Evolutionary conservation across 163 green algal species (phyloP), one percentile per base, ranked within the genome.

Genomic region (Chlamydomonas reinhardtii): DNA sequence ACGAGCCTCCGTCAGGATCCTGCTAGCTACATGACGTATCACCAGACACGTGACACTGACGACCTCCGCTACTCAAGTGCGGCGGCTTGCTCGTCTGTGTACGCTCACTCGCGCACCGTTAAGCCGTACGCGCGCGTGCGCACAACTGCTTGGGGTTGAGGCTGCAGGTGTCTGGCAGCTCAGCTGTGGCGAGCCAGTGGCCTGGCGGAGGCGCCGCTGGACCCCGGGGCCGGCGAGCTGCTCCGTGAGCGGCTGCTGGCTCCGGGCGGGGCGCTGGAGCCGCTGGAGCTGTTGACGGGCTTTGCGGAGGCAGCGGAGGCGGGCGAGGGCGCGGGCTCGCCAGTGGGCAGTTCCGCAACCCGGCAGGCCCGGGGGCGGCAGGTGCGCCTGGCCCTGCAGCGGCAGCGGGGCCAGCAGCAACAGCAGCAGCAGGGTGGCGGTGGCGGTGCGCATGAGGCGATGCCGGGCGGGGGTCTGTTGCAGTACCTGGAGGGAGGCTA

Each of bases 121-220:
- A n/a, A n/a, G n/a, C n/a, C n/a, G n/a, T n/a, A n/a, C n/a, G n/a
- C n/a, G n/a, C n/a, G 5, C 39, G 39, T 48, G 39, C 39, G 8
- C 39, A 48, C 5, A 14, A 48, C 39, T n/a, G 39, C 39, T 48
- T 48, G 5, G 39, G 39, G 39, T 48, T 48, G n/a, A n/a, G 43
- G 43, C 43, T 11, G 1, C 48, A 56, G 48, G 48, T 56, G 85
- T 85, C 81, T 98, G 66, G 91, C 94, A 2, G 90, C 93, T 1
- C 76, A 85, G 2, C 72, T 97, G 0, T 98, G 96, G 95, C 27
- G 88, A 32, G 61, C 74, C 65, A 83, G 74, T 34, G 68, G 91
- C 29, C 90, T 97, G n/a, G 83, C 62, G 24, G 73, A 71, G 8
- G 91, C 94, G 65, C 92, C 93, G 8, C 74, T 94, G 0, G 64